Base-by-base conservation (phyloP, 2,329 filamentous ascomycete genomes). In the Claviceps sp. region DNA sequence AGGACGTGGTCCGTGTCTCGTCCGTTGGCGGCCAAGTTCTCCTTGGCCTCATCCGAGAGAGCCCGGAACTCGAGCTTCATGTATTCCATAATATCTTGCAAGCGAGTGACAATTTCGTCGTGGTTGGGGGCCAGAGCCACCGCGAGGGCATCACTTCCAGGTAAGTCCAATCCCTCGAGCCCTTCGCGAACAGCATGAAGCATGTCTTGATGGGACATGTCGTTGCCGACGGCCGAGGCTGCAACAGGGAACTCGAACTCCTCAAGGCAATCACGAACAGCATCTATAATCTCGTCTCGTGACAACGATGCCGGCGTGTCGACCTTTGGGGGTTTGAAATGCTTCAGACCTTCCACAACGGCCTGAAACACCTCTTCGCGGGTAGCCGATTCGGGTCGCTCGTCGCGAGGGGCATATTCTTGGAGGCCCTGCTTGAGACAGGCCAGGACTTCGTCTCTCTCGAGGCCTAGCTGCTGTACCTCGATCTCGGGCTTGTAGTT, bases 401-500 rank as follows among this genome's bases (percentile, higher is more conserved):
- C 73, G n/a, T 73, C 69, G 18, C 65, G 71, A 14, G 76, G 74
- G 1, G 76, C 75, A 62, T 93, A 89, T 47, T 89, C 81, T 57
- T 87, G 82, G 0, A 97, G 76, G 0, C 91, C 91, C 69, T 96
- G 85, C 58, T 87, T 83, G 26, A 97, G 75, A 58, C 89, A 95
- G 41, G 85, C 82, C 14, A 97, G 73, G 47, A 97, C 86, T 62
- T 97, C 91, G 13, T 96, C 89, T 5, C 89, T 79, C 65, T 95
- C 91, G 1, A 97, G 73, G 2, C 90, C 91, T 56, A 94, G 86
- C 60, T 95, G 89, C 60, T 95, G 85, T 4, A 95, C 77, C 59
- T 95, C 85, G 49, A 95, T 89, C 60, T 96, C 89, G 1, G 91
- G 91, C 68, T 95, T 95, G 69, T 95, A 95, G 51, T 83, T 87